Percentiles rank a stretch among this genome's conserved stretches.
These are phyloP conservation scores for Royoungia palumana DNA, from an alignment of 768 basidiomycete genomes.

Conservation along the genomic window DNA sequence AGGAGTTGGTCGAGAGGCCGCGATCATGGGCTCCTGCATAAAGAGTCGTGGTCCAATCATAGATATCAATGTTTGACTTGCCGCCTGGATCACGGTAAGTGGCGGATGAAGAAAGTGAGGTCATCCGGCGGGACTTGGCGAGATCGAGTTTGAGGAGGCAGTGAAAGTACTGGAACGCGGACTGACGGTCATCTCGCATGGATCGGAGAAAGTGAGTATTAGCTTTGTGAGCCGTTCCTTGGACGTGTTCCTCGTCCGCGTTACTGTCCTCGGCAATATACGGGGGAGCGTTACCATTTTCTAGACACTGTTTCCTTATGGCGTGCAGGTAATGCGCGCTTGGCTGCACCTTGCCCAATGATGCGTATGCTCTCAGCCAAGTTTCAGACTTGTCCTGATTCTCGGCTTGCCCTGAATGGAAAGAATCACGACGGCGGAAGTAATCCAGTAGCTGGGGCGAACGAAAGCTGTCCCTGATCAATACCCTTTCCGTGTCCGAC, in stretches of 20 bases:
- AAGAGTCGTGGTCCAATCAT: constrained; percentile 47
- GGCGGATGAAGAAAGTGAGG: background rate
- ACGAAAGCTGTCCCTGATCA: constrained; percentile 51
- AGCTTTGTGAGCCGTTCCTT: constrained; percentile 33
- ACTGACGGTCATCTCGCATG: constrained; percentile 37
- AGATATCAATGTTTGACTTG: constrained; percentile 37
- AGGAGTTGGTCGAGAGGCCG: constrained; percentile 25
- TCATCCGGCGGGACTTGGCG: constrained; percentile 7
- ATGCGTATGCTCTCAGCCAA: constrained; percentile 22
- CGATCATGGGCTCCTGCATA: constrained; percentile 43
- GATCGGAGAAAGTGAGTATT: constrained; percentile 44
- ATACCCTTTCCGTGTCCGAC: constrained; percentile 39
- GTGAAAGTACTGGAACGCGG: constrained; percentile 48
- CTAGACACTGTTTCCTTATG: constrained; percentile 33
- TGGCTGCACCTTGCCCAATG: constrained; percentile 33
- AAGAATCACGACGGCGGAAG: constrained; percentile 29
- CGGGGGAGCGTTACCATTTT: constrained; percentile 17
- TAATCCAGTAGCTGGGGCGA: constrained; percentile 48
- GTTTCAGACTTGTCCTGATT: constrained; percentile 10
- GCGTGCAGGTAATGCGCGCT: constrained; percentile 39
- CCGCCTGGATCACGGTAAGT: background rate
- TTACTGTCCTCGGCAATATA: constrained; percentile 13
- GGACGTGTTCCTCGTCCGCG: background rate
- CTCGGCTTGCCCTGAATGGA: background rate
- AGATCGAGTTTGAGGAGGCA: constrained; percentile 33